phyloP scores from a whole-genome alignment of 2,329 filamentous ascomycete species.

The Arachnopeziza araneosa region DNA sequence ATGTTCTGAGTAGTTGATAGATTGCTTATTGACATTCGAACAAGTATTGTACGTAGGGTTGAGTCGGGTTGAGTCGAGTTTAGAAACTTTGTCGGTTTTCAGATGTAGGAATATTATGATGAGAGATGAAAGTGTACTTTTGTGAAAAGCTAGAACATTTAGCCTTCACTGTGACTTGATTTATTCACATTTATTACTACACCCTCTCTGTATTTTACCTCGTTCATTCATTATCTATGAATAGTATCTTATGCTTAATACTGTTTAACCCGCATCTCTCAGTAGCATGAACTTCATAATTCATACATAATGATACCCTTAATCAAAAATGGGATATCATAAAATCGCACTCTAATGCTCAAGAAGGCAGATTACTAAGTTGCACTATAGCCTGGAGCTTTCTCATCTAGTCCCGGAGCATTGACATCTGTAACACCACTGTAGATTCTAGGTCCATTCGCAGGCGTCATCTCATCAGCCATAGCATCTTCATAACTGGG shows the following conservation, averaged over 20 bases:
- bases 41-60: no score
- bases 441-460: slow-evolving; percentile 66
- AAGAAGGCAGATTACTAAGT: slow-evolving; percentile 1
- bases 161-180: no score
- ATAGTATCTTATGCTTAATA: background rate
- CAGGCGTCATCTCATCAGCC: slow-evolving; percentile 66
- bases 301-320: background rate
- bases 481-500: slow-evolving; percentile 94
- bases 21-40: no score
- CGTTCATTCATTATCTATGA: no score
- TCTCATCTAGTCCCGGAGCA: slow-evolving; percentile 36
- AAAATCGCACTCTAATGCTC: background rate
- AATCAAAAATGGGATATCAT: background rate
- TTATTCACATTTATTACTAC: no score
- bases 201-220: no score
- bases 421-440: slow-evolving; percentile 59
- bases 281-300: background rate
- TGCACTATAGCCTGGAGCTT: slow-evolving; percentile 2
- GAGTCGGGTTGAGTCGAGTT: no score
- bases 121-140: no score
- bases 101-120: no score
- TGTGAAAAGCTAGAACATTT: no score
- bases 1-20: no score
- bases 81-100: no score
- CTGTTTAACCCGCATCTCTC: background rate